Base-by-base conservation (phyloP, 2,329 filamentous ascomycete species). In the Colletotrichum lupini region DNA sequence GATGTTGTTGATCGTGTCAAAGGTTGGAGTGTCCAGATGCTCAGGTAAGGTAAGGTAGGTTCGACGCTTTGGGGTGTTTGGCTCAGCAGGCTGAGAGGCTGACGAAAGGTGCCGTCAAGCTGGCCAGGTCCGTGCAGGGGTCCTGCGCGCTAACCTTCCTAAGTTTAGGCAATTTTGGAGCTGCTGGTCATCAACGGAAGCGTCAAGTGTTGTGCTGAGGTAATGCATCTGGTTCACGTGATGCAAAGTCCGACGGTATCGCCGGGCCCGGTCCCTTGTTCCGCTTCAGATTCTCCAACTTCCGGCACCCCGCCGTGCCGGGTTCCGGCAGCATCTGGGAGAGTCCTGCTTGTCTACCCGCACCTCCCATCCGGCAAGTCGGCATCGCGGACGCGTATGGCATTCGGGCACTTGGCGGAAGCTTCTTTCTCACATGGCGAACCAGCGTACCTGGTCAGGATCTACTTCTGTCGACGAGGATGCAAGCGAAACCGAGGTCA, bases 21-120 rank as follows among this genome's bases (percentile, higher is more conserved):
- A 26, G 28, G 22, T n/a, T n/a, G n/a, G 42, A 63, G 30, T 59
- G 52, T 57, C n/a, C 24, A 42, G 58, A 63, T 57, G 53, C 24
- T 42, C 1, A 42, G 37, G 16, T 42, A 8, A 42, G 56, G n/a
- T 69, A 8, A 42, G 56, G n/a, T 69, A 26, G 65, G 64, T 67
- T 68, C 59, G 24, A 57, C 24, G 55, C 35, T 72, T 55, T 62
- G 55, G 55, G 8, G 58, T 56, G 67, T 61, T 67, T 68, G 65
- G 74, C 53, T 57, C 32, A 61, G 61, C 72, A 75, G 74, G 74
- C 74, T 74, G 74, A 74, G 74, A 75, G 71, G 74, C 74, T 75
- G 74, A 75, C 74, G 74, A 74, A 74, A 74, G 74, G 61, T 66
- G 67, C 71, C 35, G 71, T 71, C 67, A 66, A 73, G 71, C 67